Evolutionary conservation across 495 filamentous ascomycete species (phyloP).

Genomic region (Umbilicaria muhlenbergii): DNA sequence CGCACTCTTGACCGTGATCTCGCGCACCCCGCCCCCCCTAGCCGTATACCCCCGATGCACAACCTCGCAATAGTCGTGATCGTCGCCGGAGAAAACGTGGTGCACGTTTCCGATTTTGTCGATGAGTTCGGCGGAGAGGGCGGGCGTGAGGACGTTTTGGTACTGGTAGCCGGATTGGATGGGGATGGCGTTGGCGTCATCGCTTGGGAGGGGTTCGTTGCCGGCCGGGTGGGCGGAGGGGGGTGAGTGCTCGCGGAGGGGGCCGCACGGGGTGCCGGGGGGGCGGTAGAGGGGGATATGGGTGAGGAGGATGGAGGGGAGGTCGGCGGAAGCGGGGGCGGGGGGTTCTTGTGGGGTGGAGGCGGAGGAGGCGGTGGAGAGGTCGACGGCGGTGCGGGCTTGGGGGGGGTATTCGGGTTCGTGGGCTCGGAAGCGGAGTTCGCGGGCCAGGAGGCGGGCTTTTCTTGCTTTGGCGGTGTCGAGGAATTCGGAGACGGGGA

Average conservation of each 20-base stretch:
- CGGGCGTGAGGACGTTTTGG: slow-evolving; percentile 73
- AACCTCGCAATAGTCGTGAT: slow-evolving; percentile 96
- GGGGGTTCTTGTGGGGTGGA: not conserved
- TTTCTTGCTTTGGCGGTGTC: slow-evolving; percentile 36
- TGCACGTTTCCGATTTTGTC: slow-evolving; percentile 57
- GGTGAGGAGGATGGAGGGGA: slow-evolving; percentile 74
- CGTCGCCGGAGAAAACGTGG: slow-evolving; percentile 86
- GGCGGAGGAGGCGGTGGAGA: slow-evolving; percentile 7
- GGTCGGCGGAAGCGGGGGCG: slow-evolving; percentile 20
- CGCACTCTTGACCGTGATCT: slow-evolving; percentile 89
- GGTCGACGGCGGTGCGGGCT: slow-evolving; percentile 25
- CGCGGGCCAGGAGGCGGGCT: slow-evolving; percentile 24
- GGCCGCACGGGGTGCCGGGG: slow-evolving; percentile 73
- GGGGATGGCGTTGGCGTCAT: slow-evolving; percentile 62
- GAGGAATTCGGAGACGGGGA: slow-evolving; percentile 63
- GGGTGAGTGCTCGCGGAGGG: slow-evolving; percentile 69
- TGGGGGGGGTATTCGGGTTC: slow-evolving; percentile 30
- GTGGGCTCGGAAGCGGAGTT: too few species aligned
- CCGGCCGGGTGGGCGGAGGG: slow-evolving; percentile 43
- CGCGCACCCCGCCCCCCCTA: slow-evolving; percentile 47
- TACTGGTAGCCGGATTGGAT: slow-evolving; percentile 80
- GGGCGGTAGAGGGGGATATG: slow-evolving; percentile 82
- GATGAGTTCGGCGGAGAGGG: slow-evolving; percentile 57
- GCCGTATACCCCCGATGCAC: slow-evolving; percentile 51
- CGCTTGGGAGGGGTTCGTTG: slow-evolving; percentile 37